Evolutionary conservation across 176 grass and related monocot species (phyloP), one percentile per base, ranked within the genome.

Genomic region (Puccinellia tenuiflora): DNA sequence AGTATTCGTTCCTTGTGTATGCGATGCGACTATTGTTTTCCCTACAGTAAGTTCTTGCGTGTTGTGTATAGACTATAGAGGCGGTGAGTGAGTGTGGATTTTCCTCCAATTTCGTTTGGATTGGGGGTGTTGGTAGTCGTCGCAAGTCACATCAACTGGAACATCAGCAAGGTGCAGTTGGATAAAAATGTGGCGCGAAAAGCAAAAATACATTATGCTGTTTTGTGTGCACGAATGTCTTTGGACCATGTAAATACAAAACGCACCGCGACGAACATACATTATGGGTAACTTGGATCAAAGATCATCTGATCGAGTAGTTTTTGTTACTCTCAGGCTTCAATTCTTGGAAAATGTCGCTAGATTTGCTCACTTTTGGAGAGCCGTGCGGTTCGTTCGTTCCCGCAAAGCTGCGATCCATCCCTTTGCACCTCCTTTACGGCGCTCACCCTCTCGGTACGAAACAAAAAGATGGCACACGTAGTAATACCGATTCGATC

Each of bases 141-240:
- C 16, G 53, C 29, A 7, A 67, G 79, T 86, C 88, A 83, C 74
- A 86, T 90, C 88, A 48, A 50, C 67, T 50, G 51, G 43, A 82
- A 68, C 79, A 82, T 47, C 78, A 26, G 43, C n/a, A 25, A 12
- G 31, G 5, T 9, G 25, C 20, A 34, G 61, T 73, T 53, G 65
- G 65, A 81, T 64, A 82, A 86, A 82, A 86, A 82, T 73, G 68
- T 86, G 73, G 79, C 88, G 88, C 83, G 34, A 48, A 47, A 84
- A 38, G 43, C 14, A 76, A 21, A 17, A 68, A 24, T n/a, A 33
- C 39, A 24, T 16, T 48, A 35, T 59, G 35, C 25, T 39, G 50
- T 61, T 60, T 78, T 82, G 62, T 71, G 72, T 72, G 53, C 61
- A 25, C 22, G 24, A 21, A 21, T 39, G 30, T 6, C 7, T 52